These are phyloP conservation scores for Stephania cephalantha DNA, from an alignment of 164 flowering plant genomes.

Conservation along the genomic window DNA sequence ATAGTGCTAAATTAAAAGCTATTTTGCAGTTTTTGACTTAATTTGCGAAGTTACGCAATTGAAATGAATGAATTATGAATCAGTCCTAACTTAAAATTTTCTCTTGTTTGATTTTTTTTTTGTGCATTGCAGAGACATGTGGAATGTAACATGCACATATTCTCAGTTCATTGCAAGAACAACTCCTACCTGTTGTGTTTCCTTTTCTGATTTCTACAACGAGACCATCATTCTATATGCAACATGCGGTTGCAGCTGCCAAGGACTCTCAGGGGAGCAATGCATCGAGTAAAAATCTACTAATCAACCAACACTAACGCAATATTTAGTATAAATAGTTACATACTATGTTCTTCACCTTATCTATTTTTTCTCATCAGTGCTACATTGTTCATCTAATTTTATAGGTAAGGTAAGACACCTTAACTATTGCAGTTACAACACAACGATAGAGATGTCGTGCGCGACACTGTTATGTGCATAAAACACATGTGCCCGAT, in stretches of 20 bases:
- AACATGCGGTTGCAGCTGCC: constrained; percentile 66
- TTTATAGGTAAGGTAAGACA: no score
- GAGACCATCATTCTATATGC: constrained; percentile 51
- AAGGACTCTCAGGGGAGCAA: constrained; percentile 24
- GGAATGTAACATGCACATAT: constrained; percentile 56
- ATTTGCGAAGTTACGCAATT: neutral
- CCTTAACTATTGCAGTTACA: no score
- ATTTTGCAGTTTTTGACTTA: neutral
- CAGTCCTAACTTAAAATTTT: neutral
- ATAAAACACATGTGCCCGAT: constrained; percentile 76
- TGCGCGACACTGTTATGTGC: constrained; percentile 38
- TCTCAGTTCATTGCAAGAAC: constrained; percentile 44
- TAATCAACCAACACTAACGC: neutral
- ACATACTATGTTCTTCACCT: neutral
- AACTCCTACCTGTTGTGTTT: constrained; percentile 68
- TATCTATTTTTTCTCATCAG: neutral
- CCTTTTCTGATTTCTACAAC: constrained; percentile 66
- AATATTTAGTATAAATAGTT: no score
- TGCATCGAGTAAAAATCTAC: constrained; percentile 39
- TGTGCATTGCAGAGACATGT: constrained; percentile 49
- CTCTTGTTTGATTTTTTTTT: neutral
- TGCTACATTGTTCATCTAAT: neutral
- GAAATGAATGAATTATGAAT: neutral
- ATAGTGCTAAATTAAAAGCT: no score
- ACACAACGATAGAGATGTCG: constrained; percentile 16